Base-by-base conservation (phyloP, 2,329 filamentous ascomycete genomes). In the Scedosporium apiospermum region DNA sequence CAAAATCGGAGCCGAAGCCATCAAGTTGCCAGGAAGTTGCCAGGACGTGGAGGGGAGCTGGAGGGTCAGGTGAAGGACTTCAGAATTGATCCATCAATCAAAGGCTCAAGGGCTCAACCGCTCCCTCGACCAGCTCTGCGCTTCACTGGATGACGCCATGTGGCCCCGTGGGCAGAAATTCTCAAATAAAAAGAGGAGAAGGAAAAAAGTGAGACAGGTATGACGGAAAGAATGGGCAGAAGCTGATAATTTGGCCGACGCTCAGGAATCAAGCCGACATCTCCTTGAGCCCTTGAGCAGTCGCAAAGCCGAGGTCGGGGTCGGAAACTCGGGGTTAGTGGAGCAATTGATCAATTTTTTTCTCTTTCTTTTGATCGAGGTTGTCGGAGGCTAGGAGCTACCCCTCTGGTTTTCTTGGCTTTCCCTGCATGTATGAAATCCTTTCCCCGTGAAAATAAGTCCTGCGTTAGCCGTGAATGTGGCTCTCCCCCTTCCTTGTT, bases 291-390 rank as follows among this genome's bases (percentile, higher is more conserved):
- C 55, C 46, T 12, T 38, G 23, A 21, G 21, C 2, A 18, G 23
- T 18, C 16, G 9, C 16, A 38, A 41, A 58, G 55, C 55, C 55
- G 55, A 58, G 55, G 55, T 58, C 55, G 55, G 55, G 34, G 16
- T 58, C 55, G 55, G 55, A 38, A 58, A 26, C 27, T 58, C 27
- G 26, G 55, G 55, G 26, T 38, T 58, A 58, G 6, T 46, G 59
- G 64, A 64, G 64, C 63, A 61, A 61, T 63, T 64, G 53, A 16
- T 58, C 27, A 61, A 51, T 44, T 63, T 65, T 64, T 57, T 10
- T 21, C 21, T 30, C 23, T 7, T 49, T 62, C 6, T 38, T 42
- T 46, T 18, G 46, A 38, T 61, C 10, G 9, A 49, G 44, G 16
- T 49, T n/a, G 44, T 49, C 2, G 3, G 44, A n/a, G 3, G 16